A percentile compares a stretch with the other conserved stretches of the same genome.
Conservation (phyloP, 2,329 filamentous ascomycete species). For the Lasiodiplodia theobromae region DNA sequence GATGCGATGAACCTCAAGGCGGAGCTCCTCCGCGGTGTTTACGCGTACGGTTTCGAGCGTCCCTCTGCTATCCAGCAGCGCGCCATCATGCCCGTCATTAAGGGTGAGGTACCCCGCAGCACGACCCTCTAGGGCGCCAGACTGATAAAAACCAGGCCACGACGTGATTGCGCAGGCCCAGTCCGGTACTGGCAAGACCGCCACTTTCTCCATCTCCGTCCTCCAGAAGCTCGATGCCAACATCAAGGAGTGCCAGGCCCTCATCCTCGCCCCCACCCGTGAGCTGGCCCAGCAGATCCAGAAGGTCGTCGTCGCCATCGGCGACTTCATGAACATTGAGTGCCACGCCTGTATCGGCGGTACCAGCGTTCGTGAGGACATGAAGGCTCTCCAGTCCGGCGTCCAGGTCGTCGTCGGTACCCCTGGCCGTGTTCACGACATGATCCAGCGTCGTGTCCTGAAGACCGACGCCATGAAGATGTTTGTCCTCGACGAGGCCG, state of each 20-base stretch:
- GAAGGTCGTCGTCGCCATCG: slow-evolving; percentile 98
- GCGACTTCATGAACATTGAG: slow-evolving; percentile 99
- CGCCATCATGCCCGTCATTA: slow-evolving; percentile 99
- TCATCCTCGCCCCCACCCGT: slow-evolving; percentile 97
- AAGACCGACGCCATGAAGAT: slow-evolving; percentile 99
- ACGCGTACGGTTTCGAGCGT: slow-evolving; percentile 99
- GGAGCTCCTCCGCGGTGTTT: slow-evolving; percentile 98
- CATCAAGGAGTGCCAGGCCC: slow-evolving; percentile 95
- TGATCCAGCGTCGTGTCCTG: slow-evolving; percentile 98
- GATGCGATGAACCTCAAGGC: slow-evolving; percentile 97
- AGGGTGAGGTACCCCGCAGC: slow-evolving; percentile 70
- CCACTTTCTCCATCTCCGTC: slow-evolving; percentile 98
- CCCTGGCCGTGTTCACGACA: slow-evolving; percentile 97
- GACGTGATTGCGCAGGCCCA: slow-evolving; percentile 99
- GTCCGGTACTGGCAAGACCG: slow-evolving; percentile 99
- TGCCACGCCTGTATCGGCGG: slow-evolving; percentile 99
- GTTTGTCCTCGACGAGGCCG: slow-evolving; percentile 99
- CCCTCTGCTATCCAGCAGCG: slow-evolving; percentile 99
- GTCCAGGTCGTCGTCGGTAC: slow-evolving; percentile 98
- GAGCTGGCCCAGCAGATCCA: slow-evolving; percentile 99
- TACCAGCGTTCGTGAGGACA: slow-evolving; percentile 97
- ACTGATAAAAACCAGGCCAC: slow-evolving; percentile 65
- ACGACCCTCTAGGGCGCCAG: slow-evolving; percentile 1
- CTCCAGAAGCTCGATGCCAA: slow-evolving; percentile 98
- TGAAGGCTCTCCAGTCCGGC: slow-evolving; percentile 95